These are phyloP conservation scores for Seiridium cupressi DNA, from an alignment of 2,329 filamentous ascomycete species.

Conservation along the genomic window DNA sequence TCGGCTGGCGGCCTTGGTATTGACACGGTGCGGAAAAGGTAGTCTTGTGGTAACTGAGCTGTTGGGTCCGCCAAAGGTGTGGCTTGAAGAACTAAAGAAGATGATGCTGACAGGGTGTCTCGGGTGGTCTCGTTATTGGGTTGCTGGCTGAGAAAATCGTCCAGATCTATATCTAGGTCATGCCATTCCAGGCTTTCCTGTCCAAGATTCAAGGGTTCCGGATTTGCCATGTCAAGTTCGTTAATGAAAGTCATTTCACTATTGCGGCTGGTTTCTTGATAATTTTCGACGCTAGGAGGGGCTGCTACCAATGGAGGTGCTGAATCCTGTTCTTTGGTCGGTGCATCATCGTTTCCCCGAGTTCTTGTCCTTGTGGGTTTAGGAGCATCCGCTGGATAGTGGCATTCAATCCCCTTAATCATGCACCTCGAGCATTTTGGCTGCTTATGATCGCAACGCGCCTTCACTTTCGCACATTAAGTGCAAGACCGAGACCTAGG, in stretches of 20 bases:
- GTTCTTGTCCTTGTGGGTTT: not conserved
- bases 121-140: not conserved
- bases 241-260: not conserved
- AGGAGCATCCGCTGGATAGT: conserved; percentile 26
- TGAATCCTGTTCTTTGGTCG: not conserved
- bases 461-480: conserved; percentile 33
- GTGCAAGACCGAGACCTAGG: conserved; percentile 32
- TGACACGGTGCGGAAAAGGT: conserved; percentile 4
- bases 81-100: not conserved
- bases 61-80: not conserved
- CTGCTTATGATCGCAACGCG: conserved; percentile 33
- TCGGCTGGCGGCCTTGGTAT: conserved; percentile 22
- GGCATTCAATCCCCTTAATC: conserved; percentile 31
- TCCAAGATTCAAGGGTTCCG: not conserved
- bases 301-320: not conserved
- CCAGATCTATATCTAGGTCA: not conserved
- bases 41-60: conserved; percentile 9
- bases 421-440: conserved; percentile 37
- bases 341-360: not conserved
- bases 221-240: not conserved
- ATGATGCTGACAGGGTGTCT: too few relatives aligned
- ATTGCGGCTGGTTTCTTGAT: too few relatives aligned
- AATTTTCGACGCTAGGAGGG: too few relatives aligned
- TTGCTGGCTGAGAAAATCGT: not conserved
- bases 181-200: not conserved